Percentiles rank a stretch among this genome's conserved stretches.
phyloP scores from a whole-genome alignment of 495 filamentous ascomycete genomes.

The Penicillium salamii region DNA sequence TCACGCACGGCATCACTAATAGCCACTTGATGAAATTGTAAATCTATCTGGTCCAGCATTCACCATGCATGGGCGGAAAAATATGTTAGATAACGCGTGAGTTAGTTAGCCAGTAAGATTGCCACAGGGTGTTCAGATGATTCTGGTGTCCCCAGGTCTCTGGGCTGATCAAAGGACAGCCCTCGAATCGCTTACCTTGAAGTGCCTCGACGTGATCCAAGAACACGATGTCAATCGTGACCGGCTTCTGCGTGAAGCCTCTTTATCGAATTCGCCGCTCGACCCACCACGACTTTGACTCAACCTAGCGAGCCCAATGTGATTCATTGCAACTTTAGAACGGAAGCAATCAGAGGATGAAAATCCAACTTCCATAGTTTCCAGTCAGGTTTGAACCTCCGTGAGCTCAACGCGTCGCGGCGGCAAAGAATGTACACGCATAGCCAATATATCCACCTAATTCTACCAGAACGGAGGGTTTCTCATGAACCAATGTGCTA shows the following conservation, averaged over 20 bases:
- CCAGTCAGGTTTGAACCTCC: conserved; percentile 28
- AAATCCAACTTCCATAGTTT: conserved; percentile 61
- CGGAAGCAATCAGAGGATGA: conserved; percentile 63
- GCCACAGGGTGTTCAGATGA: too few species aligned
- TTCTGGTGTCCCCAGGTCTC: too few species aligned
- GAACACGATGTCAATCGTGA: conserved; percentile 13
- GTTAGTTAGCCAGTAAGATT: too few species aligned
- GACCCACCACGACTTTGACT: conserved; percentile 62
- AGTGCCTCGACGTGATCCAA: conserved; percentile 17
- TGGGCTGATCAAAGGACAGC: too few species aligned
- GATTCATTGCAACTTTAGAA: conserved; percentile 55
- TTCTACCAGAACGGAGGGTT: conserved; percentile 61
- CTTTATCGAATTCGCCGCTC: conserved; percentile 17
- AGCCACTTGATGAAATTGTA: too few species aligned
- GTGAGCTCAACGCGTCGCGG: conserved; percentile 52
- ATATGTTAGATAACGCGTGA: too few species aligned
- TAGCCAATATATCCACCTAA: conserved; percentile 72
- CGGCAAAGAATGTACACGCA: conserved; percentile 63
- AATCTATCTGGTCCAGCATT: too few species aligned
- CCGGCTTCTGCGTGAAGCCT: conserved; percentile 3
- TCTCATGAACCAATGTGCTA: conserved; percentile 52
- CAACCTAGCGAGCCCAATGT: conserved; percentile 65
- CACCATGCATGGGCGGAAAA: too few species aligned
- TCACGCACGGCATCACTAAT: too few species aligned
- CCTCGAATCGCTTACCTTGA: too few species aligned